Base-by-base conservation (phyloP, 169 alveolate genomes). In the Cryptosporidium canis region DNA sequence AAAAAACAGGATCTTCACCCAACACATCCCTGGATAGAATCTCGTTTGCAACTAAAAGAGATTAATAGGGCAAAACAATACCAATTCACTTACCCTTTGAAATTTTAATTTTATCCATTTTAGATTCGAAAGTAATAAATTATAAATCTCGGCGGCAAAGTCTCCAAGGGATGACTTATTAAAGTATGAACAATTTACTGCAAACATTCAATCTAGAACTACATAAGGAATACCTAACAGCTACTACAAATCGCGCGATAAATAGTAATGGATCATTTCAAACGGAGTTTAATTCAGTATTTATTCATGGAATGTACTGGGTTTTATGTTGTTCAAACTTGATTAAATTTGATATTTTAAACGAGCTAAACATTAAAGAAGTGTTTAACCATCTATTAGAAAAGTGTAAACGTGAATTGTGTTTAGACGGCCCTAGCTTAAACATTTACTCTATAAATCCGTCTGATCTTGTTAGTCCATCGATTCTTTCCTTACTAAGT, bases 281-380 rank as follows among this genome's bases (percentile, higher is more conserved):
- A 55, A 58, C 48, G 14, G 77, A 77, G 39, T 18, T 61, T 2
- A 58, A 58, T 61, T 77, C 87, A 24, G 66, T 77, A 21, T 77
- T 43, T 61, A 44, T 77, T 1, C 72, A 61, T 61, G 87, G 87
- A 1, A 37, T 77, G 11, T 77, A 58, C 27, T 77, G 87, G 87
- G 41, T 77, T 29, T 27, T 77, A 2, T 58, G 87, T 29, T 56
- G 66, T 11, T 55, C 55, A 41, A 21, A 35, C 16, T 44, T 77
- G 43, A 24, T 77, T n/a, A 39, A 61, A 35, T 58, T 37, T 7
- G 35, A 21, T 39, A 41, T 77, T 43, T 11, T 35, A 12, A 64
- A 77, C n/a, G 27, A 33, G 14, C 14, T 58, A n/a, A 18, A 24
- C 8, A 24, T 16, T 21, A 58, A 12, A 3, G 39, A 39, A 12